These are phyloP conservation scores for Raddia distichophylla DNA, from an alignment of 176 grass and related monocot species.

Conservation along the genomic window DNA sequence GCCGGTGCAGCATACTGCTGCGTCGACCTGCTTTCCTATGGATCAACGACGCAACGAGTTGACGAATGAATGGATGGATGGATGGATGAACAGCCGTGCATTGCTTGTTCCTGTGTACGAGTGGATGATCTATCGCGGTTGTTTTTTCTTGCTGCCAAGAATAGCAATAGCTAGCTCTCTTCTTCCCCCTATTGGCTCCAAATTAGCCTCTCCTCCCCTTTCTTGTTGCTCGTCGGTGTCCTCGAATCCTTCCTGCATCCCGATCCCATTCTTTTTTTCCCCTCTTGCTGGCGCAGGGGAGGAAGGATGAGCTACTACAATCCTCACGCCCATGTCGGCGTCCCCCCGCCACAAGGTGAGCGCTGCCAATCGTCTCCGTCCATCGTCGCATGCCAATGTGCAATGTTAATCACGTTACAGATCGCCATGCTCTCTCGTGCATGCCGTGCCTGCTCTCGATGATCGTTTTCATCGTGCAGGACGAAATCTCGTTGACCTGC, in stretches of 20 bases:
- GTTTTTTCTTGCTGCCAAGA: constrained; percentile 1
- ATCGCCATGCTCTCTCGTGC: not conserved
- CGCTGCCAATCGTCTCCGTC: not conserved
- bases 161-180: not conserved
- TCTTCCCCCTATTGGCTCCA: not conserved
- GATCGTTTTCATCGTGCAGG: not conserved
- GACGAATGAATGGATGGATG: not conserved
- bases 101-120: not conserved
- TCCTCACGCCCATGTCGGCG: constrained; percentile 51
- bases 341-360: constrained; percentile 53
- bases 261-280: not conserved
- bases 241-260: not conserved
- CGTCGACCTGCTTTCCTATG: too few species aligned
- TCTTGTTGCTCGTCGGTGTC: not conserved
- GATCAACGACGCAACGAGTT: not conserved
- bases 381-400: not conserved
- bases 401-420: not conserved
- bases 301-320: constrained; percentile 64
- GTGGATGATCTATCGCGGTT: too few species aligned
- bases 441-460: not conserved
- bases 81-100: not conserved
- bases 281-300: not conserved
- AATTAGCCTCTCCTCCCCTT: constrained; percentile 6
- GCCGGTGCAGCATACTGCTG: too few species aligned
- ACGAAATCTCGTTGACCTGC: not conserved